Evolutionary conservation across 495 filamentous ascomycete species (phyloP), one percentile per base, ranked within the genome.

Genomic region (Corynascus novoguineensis): DNA sequence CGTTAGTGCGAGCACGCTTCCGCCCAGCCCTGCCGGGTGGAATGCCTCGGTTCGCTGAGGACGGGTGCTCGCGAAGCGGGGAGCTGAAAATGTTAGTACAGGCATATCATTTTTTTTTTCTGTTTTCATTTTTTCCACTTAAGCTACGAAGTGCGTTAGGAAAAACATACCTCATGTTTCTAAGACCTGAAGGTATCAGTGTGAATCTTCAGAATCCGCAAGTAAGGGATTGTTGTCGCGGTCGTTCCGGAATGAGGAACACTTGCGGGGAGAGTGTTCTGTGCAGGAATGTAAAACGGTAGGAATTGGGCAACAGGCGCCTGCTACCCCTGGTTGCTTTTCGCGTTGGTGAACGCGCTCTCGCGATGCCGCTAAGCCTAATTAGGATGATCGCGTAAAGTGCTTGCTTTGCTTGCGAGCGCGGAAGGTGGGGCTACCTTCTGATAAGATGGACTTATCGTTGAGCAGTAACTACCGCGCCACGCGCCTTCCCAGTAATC

Each of bases 1-100:
- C 89, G 38, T 79, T 78, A 59, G 88, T 87, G 78, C 92, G 86
- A 15, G 84, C 82, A 62, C 92, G 83, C 76, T 97, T 97, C 57
- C 90, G 87, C 62, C 80, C 78, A 60, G 77, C 83, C 53, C 78
- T 66, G 66, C 64, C 56, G 24, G 76, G 75, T 35, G 78, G 70
- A 49, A 78, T 60, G 50, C 90, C 90, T 55, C 90, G 85, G 71
- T 97, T 97, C 64, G 87, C 91, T 63, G 91, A 89, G 58, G 88
- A 84, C 79, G 87, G 86, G 73, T 83, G 90, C 53, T 84, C 80
- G 71, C 86, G 87, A 52, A 95, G 82, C 67, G 91, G 91, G 70
- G 89, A 91, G 79, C 89, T 77, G n/a, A n/a, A n/a, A n/a, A n/a
- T n/a, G n/a, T n/a, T n/a, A n/a, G n/a, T n/a, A n/a, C n/a, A n/a